phyloP scores from a whole-genome alignment of 176 grass and related monocot species.

The Zizania latifolia region DNA sequence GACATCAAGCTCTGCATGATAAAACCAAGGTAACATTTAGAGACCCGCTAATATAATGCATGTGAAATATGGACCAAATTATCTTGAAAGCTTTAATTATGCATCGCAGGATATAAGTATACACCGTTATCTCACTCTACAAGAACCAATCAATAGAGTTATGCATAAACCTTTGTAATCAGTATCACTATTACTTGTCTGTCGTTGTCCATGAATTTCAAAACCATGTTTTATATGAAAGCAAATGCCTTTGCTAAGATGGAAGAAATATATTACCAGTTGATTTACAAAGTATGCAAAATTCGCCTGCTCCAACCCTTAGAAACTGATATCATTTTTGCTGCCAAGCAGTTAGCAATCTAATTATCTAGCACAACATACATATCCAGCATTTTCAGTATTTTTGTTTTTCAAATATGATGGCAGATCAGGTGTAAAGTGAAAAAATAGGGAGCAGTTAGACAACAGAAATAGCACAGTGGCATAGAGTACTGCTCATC shows the following conservation, averaged over 20 bases:
- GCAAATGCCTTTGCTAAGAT: neutral
- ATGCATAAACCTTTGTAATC: neutral
- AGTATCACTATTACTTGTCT: neutral
- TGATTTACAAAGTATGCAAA: constrained; percentile 11
- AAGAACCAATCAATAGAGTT: constrained; percentile 1
- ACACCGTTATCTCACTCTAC: neutral
- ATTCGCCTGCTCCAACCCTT: neutral
- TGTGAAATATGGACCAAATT: neutral
- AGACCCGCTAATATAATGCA: neutral
- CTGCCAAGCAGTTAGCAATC: constrained; percentile 5
- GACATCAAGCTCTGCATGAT: constrained; percentile 76
- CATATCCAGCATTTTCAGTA: neutral
- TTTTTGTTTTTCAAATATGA: neutral
- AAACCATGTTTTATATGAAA: constrained; percentile 9
- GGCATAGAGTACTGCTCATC: neutral
- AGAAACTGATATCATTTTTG: neutral
- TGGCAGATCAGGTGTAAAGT: neutral
- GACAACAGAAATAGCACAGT: neutral
- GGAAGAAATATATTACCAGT: neutral
- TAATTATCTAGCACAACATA: neutral
- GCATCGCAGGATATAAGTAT: neutral
- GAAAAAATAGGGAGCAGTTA: constrained; percentile 16
- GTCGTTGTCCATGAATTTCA: constrained; percentile 6
- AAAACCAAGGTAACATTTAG: constrained; percentile 22
- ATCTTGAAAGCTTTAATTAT: neutral